Conservation (phyloP, 2,329 filamentous ascomycete species). For the Alternaria dauci region DNA sequence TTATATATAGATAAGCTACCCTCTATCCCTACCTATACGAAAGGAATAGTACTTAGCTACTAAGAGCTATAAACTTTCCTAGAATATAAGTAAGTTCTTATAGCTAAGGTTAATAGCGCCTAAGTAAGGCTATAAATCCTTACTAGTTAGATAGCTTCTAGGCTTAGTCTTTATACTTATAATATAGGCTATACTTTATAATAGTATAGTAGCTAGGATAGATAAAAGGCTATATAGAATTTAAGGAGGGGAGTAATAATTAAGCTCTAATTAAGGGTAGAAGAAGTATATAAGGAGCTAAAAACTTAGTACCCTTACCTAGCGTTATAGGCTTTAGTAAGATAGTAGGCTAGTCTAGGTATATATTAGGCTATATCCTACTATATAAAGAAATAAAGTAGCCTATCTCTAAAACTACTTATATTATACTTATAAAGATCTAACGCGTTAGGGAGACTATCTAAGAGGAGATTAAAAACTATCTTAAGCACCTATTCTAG, state of each 20-base stretch:
- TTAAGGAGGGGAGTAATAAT: too few relatives aligned
- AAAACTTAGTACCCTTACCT: not conserved
- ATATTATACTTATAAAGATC: constrained; percentile 10
- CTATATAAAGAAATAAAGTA: constrained; percentile 12
- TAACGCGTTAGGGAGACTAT: constrained; percentile 5
- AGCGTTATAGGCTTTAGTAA: not conserved
- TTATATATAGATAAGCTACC: constrained; percentile 14
- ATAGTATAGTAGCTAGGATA: too few relatives aligned
- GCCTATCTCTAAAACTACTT: constrained; percentile 10
- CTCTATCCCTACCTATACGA: not conserved
- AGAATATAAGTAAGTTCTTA: constrained; percentile 9
- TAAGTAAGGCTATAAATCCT: constrained; percentile 13
- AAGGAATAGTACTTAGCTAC: constrained; percentile 7
- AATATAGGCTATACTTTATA: not conserved
- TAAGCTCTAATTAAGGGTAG: not conserved
- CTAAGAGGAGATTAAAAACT: constrained; percentile 10
- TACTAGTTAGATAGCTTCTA: not conserved
- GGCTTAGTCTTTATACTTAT: constrained; percentile 10
- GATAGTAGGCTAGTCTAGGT: not conserved
- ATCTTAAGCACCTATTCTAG: constrained; percentile 7
- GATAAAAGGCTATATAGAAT: too few relatives aligned
- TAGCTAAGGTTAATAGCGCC: constrained; percentile 10
- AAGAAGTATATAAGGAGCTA: not conserved
- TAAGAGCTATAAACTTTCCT: constrained; percentile 10
- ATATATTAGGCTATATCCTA: not conserved